Evolutionary conservation across 805 yeast genomes (phyloP), one percentile per base, ranked within the genome.

Genomic region (Lachancea nothofagi): DNA sequence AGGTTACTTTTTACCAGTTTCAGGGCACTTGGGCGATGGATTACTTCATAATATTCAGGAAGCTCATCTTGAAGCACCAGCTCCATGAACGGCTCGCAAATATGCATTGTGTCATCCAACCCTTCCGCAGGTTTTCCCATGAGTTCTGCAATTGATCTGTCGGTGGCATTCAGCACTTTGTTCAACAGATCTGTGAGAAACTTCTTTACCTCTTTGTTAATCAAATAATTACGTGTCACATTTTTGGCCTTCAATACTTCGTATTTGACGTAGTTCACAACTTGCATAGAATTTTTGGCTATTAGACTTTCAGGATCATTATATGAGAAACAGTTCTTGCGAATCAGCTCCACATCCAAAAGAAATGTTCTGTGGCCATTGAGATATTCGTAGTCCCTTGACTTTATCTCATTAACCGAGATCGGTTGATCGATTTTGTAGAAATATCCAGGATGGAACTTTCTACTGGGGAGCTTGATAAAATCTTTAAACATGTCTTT

Each of bases 361-460:
- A 72, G 50, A 41, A 49, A 84, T 67, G 47, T 71, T 73, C 29
- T 63, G 30, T 33, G 51, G 18, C 51, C 67, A 42, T 36, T 50
- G 10, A 44, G 42, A 22, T 43, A 50, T 36, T 57, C 55, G 42
- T 70, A 69, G 29, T 57, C 57, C 31, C 64, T 55, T 7, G 60
- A 50, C 43, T 71, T 71, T 43, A 86, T 78, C 59, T 83, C 90
- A 41, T 74, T 70, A 9, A 86, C 58, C 0, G 95, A 80, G 2
- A 83, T 75, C 2, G 95, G 95, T 17, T 64, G 63, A 38, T 67
- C 62, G 32, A 85, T 77, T 40, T 77, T 66, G 42, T 75, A 72
- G 56, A 80, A 85, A 59, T 87, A 88, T 55, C 86, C 94, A 0
- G 96, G 88, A 54, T 83, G 86, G 33, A 75, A 62, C 55, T 80